These are phyloP conservation scores for Knoxdaviesia capensis DNA, from an alignment of 2,329 filamentous ascomycete genomes.

Conservation along the genomic window DNA sequence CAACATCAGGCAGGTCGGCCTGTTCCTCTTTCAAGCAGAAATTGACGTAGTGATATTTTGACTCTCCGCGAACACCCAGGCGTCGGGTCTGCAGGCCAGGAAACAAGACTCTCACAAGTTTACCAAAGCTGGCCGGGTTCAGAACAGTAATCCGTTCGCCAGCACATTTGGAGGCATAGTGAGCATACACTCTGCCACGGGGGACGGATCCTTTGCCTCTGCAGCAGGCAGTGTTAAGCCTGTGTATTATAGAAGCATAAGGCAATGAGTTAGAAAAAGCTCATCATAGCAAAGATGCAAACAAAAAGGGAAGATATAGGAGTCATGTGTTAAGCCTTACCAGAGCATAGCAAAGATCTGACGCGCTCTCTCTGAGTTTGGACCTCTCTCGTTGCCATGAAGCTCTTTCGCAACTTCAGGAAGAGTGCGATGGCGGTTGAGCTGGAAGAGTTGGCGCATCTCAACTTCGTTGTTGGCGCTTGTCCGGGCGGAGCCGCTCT, in stretches of 20 bases:
- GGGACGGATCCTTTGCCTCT: conserved; percentile 73
- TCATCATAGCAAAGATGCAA: neutral
- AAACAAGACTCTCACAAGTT: conserved; percentile 89
- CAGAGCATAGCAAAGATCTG: conserved; percentile 82
- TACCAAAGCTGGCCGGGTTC: conserved; percentile 94
- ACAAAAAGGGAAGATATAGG: neutral
- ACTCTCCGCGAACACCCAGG: conserved; percentile 84
- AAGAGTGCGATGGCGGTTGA: conserved; percentile 45
- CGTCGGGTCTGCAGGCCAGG: conserved; percentile 84
- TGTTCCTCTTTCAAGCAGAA: conserved; percentile 40
- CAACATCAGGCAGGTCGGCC: conserved; percentile 23
- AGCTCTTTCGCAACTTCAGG: conserved; percentile 57
- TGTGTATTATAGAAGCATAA: conserved; percentile 12
- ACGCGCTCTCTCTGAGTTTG: conserved; percentile 64
- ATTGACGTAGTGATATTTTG: conserved; percentile 88
- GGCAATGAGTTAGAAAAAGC: conserved; percentile 4
- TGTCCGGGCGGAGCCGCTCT: too few species aligned
- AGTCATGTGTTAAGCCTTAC: conserved; percentile 25
- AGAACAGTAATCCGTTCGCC: conserved; percentile 86
- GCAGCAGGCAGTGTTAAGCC: conserved; percentile 54
- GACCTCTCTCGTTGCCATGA: conserved; percentile 59
- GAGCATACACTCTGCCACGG: conserved; percentile 80
- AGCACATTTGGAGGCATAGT: conserved; percentile 82
- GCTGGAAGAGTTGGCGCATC: conserved; percentile 53
- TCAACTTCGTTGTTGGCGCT: conserved; percentile 59